Evolutionary conservation across 2,329 filamentous ascomycete species (phyloP).

Genomic region (Arthrinium puccinioides): DNA sequence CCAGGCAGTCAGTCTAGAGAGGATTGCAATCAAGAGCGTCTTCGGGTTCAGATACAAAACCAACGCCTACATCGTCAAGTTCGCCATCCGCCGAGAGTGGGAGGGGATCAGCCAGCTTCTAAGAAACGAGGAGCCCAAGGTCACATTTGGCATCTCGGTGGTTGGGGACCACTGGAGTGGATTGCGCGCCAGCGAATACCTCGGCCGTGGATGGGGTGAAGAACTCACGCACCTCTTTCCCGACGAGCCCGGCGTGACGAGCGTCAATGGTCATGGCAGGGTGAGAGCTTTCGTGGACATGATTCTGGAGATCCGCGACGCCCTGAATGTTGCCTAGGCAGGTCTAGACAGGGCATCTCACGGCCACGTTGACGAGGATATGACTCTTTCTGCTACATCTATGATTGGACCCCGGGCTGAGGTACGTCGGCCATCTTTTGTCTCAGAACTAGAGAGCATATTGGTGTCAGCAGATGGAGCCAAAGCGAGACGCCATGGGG

Average conservation of each 20-base stretch:
- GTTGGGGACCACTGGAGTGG: slow-evolving; percentile 21
- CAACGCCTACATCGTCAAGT: slow-evolving; percentile 25
- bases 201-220: slow-evolving; percentile 15
- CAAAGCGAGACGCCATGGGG: slow-evolving; percentile 14
- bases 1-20: slow-evolving; percentile 2
- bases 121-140: slow-evolving; percentile 6
- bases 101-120: slow-evolving; percentile 12
- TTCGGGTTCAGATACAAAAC: slow-evolving; percentile 24
- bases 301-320: slow-evolving; percentile 6
- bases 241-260: slow-evolving; percentile 12
- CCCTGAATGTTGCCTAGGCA: slow-evolving; percentile 12
- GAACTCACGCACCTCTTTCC: slow-evolving; percentile 16
- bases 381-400: slow-evolving; percentile 19
- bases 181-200: slow-evolving; percentile 2
- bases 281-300: slow-evolving; percentile 4
- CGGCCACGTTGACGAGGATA: slow-evolving; percentile 8
- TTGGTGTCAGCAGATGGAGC: not conserved
- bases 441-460: slow-evolving; percentile 30
- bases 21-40: slow-evolving; percentile 22
- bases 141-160: slow-evolving; percentile 21
- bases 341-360: slow-evolving; percentile 17
- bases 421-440: slow-evolving; percentile 31
- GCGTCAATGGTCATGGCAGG: slow-evolving; percentile 8
- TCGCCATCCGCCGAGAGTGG: slow-evolving; percentile 27
- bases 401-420: slow-evolving; percentile 14